Base-by-base conservation (phyloP, 2,329 filamentous ascomycete species). In the Apiospora kogelbergensis region DNA sequence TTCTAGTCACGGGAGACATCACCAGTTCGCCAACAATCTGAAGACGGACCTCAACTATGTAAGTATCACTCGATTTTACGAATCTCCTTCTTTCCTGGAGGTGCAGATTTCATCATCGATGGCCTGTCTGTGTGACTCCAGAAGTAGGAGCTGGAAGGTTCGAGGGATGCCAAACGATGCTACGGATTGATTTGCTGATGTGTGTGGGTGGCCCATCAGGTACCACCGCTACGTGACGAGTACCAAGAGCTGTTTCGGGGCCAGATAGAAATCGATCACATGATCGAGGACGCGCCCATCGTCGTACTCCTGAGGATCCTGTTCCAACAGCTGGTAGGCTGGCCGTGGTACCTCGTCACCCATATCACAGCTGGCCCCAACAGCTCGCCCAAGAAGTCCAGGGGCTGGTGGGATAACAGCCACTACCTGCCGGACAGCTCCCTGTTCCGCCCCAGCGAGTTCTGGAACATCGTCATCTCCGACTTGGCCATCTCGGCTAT, bases 261-360 rank as follows among this genome's bases (percentile, higher is more conserved):
- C 41, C 68, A 68, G 42, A 30, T 68, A 10, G 67, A 65, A 11
- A 53, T 69, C 20, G 67, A 71, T 30, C 60, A 70, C 30, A 44
- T 72, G 33, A 82, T 88, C 40, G 89, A 91, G 79, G 90, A 92
- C 71, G 85, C 88, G 1, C 90, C 90, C 22, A 80, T 89, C 63
- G 80, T 85, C 30, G 82, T 85, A 70, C 75, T 89, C 41, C 67
- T 84, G 71, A 81, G 84, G 65, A 83, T 91, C 67, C 60, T 91
- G 63, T 76, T 82, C 71, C 89, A 91, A 78, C 89, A 91, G 81
- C 77, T 91, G 11, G 80, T 89, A 67, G 89, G 88, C 66, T 92
- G 88, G 88, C 86, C 87, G 73, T 81, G 83, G 67, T 91, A 91
- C 77, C 84, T 91, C 24, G 74, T 90, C 63, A 83, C 87, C 77